These are phyloP conservation scores for Globisporangium perplexum DNA, from an alignment of 352 stramenopile species.

Conservation along the genomic window DNA sequence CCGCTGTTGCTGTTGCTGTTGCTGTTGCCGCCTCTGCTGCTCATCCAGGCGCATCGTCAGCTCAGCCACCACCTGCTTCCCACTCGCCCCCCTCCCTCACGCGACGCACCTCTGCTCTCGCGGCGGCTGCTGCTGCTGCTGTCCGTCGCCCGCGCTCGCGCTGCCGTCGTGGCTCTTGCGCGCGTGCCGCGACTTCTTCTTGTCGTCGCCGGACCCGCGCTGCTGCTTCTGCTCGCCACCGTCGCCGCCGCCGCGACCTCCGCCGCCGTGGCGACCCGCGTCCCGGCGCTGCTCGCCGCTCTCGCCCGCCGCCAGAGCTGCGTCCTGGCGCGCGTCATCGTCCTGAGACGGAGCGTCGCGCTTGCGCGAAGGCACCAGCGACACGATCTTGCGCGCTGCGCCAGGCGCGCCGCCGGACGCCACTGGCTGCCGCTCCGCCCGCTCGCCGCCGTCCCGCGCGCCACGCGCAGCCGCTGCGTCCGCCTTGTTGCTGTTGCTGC, in stretches of 20 bases:
- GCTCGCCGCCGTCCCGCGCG: constrained; percentile 9
- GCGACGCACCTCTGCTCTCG: constrained; percentile 49
- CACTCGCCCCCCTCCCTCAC: no score
- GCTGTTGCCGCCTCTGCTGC: constrained; percentile 14
- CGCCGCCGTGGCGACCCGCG: constrained; percentile 5
- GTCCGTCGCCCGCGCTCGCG: constrained; percentile 11
- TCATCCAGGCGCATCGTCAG: background rate
- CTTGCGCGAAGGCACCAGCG: constrained; percentile 67
- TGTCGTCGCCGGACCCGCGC: constrained; percentile 30
- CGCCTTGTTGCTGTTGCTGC: background rate
- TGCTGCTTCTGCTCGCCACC: constrained; percentile 4
- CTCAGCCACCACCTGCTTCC: no score
- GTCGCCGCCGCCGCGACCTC: constrained; percentile 6
- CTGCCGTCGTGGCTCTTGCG: constrained; percentile 33
- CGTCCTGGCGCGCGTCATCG: constrained; percentile 6
- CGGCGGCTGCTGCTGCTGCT: constrained; percentile 15
- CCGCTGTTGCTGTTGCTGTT: constrained; percentile 28
- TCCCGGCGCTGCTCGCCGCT: background rate
- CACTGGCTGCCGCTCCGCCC: background rate
- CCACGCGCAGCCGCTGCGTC: no score
- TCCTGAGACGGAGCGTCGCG: constrained; percentile 28
- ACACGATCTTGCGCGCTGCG: constrained; percentile 64
- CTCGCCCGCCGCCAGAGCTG: no score
- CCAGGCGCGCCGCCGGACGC: background rate
- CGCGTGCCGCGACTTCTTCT: constrained; percentile 33